These are phyloP conservation scores for Globisporangium acanthophoron DNA, from an alignment of 352 stramenopile genomes.

Conservation along the genomic window DNA sequence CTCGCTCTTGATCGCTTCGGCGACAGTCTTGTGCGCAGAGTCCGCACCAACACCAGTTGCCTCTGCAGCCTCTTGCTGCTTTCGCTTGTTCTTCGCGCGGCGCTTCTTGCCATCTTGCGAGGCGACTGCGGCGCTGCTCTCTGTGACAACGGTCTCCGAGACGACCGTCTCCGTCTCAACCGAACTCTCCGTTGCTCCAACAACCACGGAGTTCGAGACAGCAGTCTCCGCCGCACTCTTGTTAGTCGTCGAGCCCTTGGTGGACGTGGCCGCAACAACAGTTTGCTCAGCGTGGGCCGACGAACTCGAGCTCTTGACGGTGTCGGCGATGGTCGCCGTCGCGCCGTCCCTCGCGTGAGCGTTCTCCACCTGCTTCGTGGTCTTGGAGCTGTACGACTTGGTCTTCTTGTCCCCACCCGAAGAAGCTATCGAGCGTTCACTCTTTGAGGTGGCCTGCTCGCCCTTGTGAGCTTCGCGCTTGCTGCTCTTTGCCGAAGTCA, in stretches of 20 bases:
- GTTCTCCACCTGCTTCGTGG: not conserved
- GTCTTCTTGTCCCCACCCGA: not conserved
- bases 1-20: not conserved
- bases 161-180: not conserved
- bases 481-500: not conserved
- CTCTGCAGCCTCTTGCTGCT: conserved; percentile 7
- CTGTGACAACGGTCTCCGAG: not conserved
- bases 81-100: conserved; percentile 14
- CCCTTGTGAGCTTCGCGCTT: not conserved
- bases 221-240: not conserved
- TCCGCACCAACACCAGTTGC: not conserved
- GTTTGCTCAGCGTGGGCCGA: too few relatives aligned
- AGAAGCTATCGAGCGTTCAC: not conserved
- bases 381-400: not conserved
- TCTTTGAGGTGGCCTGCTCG: not conserved
- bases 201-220: not conserved
- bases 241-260: too few relatives aligned
- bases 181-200: not conserved
- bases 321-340: not conserved
- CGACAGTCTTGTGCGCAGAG: not conserved
- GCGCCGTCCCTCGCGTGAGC: too few relatives aligned
- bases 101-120: conserved; percentile 17
- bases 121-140: not conserved
- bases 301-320: too few relatives aligned
- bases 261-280: too few relatives aligned